Evolutionary conservation across 352 stramenopile genomes (phyloP), one percentile per base, ranked within the genome.

Genomic region (Aphanomyces cochlioides): DNA sequence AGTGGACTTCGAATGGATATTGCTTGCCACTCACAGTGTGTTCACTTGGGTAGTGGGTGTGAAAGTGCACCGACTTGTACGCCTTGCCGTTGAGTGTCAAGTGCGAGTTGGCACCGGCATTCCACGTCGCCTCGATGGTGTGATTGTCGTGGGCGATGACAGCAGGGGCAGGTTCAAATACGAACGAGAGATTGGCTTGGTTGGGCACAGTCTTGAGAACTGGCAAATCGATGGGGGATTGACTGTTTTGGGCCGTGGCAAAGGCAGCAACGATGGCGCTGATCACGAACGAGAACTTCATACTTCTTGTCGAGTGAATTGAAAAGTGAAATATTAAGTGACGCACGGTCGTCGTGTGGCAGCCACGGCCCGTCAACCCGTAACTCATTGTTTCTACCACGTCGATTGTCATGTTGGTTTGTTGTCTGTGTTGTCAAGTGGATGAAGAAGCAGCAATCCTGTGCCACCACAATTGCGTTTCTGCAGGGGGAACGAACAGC

Each of bases 21-120:
- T 54, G 47, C 66, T 77, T 75, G 15, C 73, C 74, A 41, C 74
- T 59, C 21, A 85, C n/a, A 8, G 50, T 80, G 71, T 85, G 79
- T 67, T 85, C 79, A 12, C 73, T 78, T 10, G 79, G 75, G 59
- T 74, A 66, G 69, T 85, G 79, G 58, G 78, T 73, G 69, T 85
- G 79, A 58, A 83, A 79, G 47, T 77, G 74, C 56, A 75, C 57
- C 19, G 74, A 47, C 21, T 61, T 19, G 59, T 70, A 78, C 48
- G 59, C 50, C 58, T 76, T 76, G 54, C 47, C 71, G 13, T 68
- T 65, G 64, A 78, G 69, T 47, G 21, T 67, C 38, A 78, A 41
- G 37, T 72, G 17, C 34, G 39, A 15, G 38, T 48, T 45, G 12
- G n/a, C 17, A 36, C 64, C 64, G 21, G 17, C 64, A 4, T 59